Evolutionary conservation across 148 eudicot species (phyloP), one percentile per base, ranked within the genome.

Genomic region (Cornus florida): DNA sequence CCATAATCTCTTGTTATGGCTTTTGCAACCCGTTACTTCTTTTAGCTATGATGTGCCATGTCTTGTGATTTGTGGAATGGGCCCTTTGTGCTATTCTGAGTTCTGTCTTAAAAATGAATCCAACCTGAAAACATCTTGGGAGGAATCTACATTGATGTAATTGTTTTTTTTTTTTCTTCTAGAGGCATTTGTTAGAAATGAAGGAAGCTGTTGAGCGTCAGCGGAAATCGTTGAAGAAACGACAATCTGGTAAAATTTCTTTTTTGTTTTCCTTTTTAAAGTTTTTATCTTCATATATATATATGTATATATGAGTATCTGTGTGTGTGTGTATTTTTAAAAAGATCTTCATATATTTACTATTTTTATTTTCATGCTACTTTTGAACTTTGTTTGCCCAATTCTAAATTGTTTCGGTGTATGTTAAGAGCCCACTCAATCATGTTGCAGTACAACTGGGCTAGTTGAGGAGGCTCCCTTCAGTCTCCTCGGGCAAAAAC

Each of bases 151-250:
- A 32, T 19, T 31, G 1, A 31, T 66, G 38, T 13, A 22, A 65
- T 68, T 68, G 24, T 67, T 73, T 75, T 78, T 16, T 67, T 73
- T 75, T 78, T 16, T 82, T 53, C 28, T 81, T 81, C 22, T 70
- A 95, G 98, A 93, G 85, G 81, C 92, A 89, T 85, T 89, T 96
- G 78, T 83, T 92, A 77, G 99, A 96, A 81, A 87, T 84, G 74
- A 93, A 92, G 86, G 99, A 96, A 86, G 87, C 89, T 81, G 87
- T 96, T 74, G 99, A 96, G 87, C 89, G 98, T 85, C 97, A 92
- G 86, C 83, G 99, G 71, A 96, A 93, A 85, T 90, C 78, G 57
- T 77, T 96, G 83, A 92, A 89, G 83, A 96, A 92, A 82, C 90
- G 95, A 60, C 99, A 88, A 79, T 70, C 97, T 78, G 99, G 99